Evolutionary conservation across 345 rosid genomes (phyloP).

Genomic region (Brassica rapa): DNA sequence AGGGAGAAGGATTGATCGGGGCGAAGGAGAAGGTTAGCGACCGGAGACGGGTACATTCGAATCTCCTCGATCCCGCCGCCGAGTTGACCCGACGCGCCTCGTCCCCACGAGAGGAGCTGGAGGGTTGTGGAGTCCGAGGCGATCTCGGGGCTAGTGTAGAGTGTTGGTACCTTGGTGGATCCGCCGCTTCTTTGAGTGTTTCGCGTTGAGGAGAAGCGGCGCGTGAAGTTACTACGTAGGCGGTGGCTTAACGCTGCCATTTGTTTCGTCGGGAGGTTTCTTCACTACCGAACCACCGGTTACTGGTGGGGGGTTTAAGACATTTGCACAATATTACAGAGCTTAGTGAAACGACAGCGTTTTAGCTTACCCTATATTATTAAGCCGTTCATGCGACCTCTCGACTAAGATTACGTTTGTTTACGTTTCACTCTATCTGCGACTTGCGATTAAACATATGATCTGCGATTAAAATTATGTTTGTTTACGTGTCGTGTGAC

Average conservation of each 20-base stretch:
- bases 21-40: conserved; percentile 54
- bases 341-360: conserved; percentile 2
- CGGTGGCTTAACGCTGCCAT: conserved; percentile 36
- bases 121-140: conserved; percentile 41
- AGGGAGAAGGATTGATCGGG: conserved; percentile 53
- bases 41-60: conserved; percentile 71
- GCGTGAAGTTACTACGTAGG: conserved; percentile 30
- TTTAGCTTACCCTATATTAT: neutral
- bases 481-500: too few species aligned
- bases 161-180: conserved; percentile 47
- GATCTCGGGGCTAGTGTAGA: conserved; percentile 50
- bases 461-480: too few species aligned
- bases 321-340: neutral
- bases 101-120: conserved; percentile 89
- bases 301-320: conserved; percentile 4
- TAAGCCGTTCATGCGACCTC: too few species aligned
- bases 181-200: conserved; percentile 16
- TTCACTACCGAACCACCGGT: neutral
- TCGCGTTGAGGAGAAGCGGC: conserved; percentile 27
- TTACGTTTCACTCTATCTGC: too few species aligned
- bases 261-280: conserved; percentile 35
- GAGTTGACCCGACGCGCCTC: conserved; percentile 91
- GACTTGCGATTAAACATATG: too few species aligned
- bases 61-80: conserved; percentile 87
- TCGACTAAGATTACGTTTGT: too few species aligned